Base-by-base conservation (phyloP, 768 basidiomycete genomes). In the Kwoniella botswanensis region DNA sequence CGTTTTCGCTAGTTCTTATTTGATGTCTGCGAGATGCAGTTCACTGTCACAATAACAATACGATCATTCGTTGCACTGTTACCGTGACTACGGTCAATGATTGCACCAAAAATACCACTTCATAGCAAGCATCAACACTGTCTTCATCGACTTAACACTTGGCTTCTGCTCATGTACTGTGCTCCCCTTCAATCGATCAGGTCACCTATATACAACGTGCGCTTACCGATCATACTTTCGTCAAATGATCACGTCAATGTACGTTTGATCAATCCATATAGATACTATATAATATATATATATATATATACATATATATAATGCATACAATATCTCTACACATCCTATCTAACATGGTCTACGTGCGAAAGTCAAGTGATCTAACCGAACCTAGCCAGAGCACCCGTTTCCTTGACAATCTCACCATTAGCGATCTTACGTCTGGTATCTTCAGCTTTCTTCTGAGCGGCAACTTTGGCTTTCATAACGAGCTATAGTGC, bases 381-480 rank as follows among this genome's bases (percentile, higher is more conserved):
- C 22, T 61, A 61, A 21, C 42, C 59, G 50, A 81, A 81, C 26
- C 80, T 68, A 43, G 80, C 76, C 59, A 81, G 65, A 5, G 80
- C 80, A 17, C 80, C 80, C 13, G 76, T 72, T 63, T 79, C 78
- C 43, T 72, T 74, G 29, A 75, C 73, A 4, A 76, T 64, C 67
- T 79, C 70, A 11, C 75, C 76, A 43, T 67, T 75, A 50, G 50
- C 68, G 44, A 77, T 65, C 65, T 70, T 75, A 10, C 68, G 57
- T 68, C 68, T 70, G 24, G 61, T 62, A 21, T 80, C 76, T 13
- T 76, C 76, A 6, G 63, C 71, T 55, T 76, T 67, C 59, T 67
- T 67, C 65, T 81, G 80, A 35, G 70, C 68, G 2, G 76, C 74
- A 10, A 81, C 74, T 71, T 81, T 81, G 21, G 70, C 72, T 58